These are phyloP conservation scores for Septoria linicola DNA, from an alignment of 2,329 filamentous ascomycete species.

Conservation along the genomic window DNA sequence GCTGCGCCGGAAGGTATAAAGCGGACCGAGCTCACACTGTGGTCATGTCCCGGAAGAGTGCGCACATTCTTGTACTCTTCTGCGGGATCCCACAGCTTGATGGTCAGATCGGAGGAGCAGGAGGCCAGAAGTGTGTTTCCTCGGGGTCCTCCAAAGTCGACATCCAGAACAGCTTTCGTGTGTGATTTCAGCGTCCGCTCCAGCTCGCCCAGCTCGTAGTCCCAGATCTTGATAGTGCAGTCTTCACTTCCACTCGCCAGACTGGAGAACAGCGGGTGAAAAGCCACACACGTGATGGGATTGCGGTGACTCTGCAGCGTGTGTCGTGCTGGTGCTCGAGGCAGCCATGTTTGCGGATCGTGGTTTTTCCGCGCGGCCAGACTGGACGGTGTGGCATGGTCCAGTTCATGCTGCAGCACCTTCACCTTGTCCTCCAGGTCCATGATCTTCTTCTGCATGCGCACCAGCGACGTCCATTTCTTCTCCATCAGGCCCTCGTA, in stretches of 20 bases:
- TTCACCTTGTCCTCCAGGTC: conserved; percentile 78
- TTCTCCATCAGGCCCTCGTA: conserved; percentile 93
- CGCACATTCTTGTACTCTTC: conserved; percentile 95
- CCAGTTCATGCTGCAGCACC: conserved; percentile 76
- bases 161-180: conserved; percentile 81
- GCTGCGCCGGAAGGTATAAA: conserved; percentile 83
- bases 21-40: conserved; percentile 82
- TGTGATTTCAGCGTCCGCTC: conserved; percentile 90
- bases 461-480: conserved; percentile 96
- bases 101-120: conserved; percentile 85
- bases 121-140: conserved; percentile 77
- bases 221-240: conserved; percentile 94
- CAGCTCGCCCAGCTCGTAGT: conserved; percentile 89
- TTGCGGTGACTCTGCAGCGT: conserved; percentile 78
- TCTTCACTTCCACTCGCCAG: conserved; percentile 90
- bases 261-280: conserved; percentile 88
- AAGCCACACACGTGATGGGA: conserved; percentile 82
- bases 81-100: conserved; percentile 90
- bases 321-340: conserved; percentile 76
- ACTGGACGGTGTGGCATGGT: conserved; percentile 76
- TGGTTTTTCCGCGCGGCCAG: conserved; percentile 71
- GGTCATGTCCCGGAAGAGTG: conserved; percentile 86
- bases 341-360: conserved; percentile 83
- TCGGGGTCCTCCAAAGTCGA: conserved; percentile 85
- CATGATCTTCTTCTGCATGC: conserved; percentile 97